Conservation (phyloP, 148 eudicot genomes). For the Pharnaceum exiguum region DNA sequence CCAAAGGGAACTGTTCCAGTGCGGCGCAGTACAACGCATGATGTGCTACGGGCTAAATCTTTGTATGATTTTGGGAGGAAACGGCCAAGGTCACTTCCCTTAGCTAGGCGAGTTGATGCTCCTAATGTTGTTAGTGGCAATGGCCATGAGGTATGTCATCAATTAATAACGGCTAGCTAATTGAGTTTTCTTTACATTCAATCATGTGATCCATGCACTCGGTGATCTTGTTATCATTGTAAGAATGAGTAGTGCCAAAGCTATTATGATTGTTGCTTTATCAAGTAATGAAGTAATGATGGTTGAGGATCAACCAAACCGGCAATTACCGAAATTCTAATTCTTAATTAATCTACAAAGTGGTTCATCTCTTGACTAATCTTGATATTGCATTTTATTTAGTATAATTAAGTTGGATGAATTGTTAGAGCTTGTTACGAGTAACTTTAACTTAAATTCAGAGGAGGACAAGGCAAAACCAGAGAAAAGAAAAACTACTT, state of each 20-base stretch:
- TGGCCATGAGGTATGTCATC: constrained; percentile 77
- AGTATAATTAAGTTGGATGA: too few species aligned
- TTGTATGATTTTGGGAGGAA: constrained; percentile 85
- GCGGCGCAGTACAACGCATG: constrained; percentile 65
- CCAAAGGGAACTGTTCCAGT: constrained; percentile 84
- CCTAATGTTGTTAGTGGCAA: constrained; percentile 87
- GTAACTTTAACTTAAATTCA: too few species aligned
- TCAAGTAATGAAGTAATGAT: background rate
- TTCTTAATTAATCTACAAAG: too few species aligned
- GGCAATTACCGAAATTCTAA: background rate
- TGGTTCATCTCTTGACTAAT: too few species aligned
- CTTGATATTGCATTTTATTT: too few species aligned
- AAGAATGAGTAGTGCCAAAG: constrained; percentile 4
- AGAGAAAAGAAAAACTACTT: too few species aligned
- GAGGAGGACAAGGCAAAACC: too few species aligned
- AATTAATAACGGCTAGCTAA: background rate
- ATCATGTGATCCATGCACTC: background rate
- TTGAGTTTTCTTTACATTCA: background rate
- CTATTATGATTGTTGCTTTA: background rate
- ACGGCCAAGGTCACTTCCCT: constrained; percentile 20
- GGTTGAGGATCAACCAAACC: background rate
- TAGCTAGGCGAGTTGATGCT: constrained; percentile 43
- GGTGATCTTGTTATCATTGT: background rate
- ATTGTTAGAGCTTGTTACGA: too few species aligned
- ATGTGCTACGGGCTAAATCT: constrained; percentile 87